phyloP scores from a whole-genome alignment of 257 asterid genomes.

The Capsicum rhomboideum region DNA sequence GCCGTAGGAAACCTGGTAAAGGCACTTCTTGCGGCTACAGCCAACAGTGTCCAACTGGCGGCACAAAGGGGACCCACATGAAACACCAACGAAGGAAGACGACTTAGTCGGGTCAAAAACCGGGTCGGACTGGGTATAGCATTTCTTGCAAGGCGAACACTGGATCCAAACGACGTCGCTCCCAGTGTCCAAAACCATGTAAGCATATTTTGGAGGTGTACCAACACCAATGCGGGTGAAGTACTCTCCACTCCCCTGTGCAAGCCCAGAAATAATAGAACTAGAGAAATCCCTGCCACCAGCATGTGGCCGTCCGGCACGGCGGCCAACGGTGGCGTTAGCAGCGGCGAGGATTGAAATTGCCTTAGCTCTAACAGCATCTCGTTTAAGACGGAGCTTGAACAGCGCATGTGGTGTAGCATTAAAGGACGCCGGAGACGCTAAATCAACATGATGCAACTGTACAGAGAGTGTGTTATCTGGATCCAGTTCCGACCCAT shows the following conservation, averaged over 20 bases:
- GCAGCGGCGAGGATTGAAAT: slow-evolving; percentile 23
- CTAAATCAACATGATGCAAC: slow-evolving; percentile 60
- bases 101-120: slow-evolving; percentile 60
- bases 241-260: slow-evolving; percentile 91
- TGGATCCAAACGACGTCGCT: slow-evolving; percentile 92
- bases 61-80: slow-evolving; percentile 63
- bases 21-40: slow-evolving; percentile 59
- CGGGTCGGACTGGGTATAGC: slow-evolving; percentile 80
- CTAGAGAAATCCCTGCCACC: slow-evolving; percentile 44
- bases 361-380: slow-evolving; percentile 39
- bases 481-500: slow-evolving; percentile 4
- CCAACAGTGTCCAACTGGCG: slow-evolving; percentile 55
- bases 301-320: neutral
- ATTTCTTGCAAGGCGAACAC: slow-evolving; percentile 70
- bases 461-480: slow-evolving; percentile 22
- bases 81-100: slow-evolving; percentile 32
- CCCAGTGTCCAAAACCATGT: slow-evolving; percentile 86
- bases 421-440: slow-evolving; percentile 22
- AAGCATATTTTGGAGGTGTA: slow-evolving; percentile 53
- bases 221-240: slow-evolving; percentile 93
- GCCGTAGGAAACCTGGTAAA: slow-evolving; percentile 79
- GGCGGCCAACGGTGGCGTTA: neutral
- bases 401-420: slow-evolving; percentile 58
- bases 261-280: slow-evolving; percentile 59
- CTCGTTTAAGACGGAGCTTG: slow-evolving; percentile 59